Percentiles rank a stretch among this genome's conserved stretches.
phyloP scores from a whole-genome alignment of 2,329 filamentous ascomycete genomes.

The Talaromyces marneffei region DNA sequence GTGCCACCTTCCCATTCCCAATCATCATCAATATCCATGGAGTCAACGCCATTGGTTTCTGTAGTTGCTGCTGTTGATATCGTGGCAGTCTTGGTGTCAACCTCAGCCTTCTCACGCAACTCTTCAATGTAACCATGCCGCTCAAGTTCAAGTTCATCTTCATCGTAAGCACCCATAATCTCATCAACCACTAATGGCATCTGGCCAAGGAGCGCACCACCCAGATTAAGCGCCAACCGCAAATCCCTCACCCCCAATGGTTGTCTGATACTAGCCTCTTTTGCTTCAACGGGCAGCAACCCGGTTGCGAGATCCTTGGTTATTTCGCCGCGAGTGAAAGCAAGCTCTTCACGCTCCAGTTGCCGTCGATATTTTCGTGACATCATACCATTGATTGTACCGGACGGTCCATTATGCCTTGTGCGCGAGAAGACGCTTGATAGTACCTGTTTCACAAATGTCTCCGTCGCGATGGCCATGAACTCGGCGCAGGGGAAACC shows the following conservation, averaged over 20 bases:
- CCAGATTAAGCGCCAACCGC: slow-evolving; percentile 66
- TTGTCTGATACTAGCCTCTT: slow-evolving; percentile 64
- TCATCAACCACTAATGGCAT: slow-evolving; percentile 70
- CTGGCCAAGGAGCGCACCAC: slow-evolving; percentile 67
- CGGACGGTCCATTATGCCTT: slow-evolving; percentile 54
- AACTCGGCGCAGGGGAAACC: slow-evolving; percentile 52
- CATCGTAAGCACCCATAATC: slow-evolving; percentile 65
- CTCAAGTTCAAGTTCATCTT: slow-evolving; percentile 63
- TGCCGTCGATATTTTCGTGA: slow-evolving; percentile 72
- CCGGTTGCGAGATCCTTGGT: slow-evolving; percentile 65
- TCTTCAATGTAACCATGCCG: slow-evolving; percentile 29
- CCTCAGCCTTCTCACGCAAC: slow-evolving; percentile 3
- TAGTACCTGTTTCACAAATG: slow-evolving; percentile 57
- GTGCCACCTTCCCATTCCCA: slow-evolving; percentile 37
- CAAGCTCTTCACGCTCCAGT: slow-evolving; percentile 69
- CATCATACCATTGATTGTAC: slow-evolving; percentile 66
- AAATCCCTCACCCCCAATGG: slow-evolving; percentile 74
- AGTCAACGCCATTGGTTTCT: slow-evolving; percentile 22
- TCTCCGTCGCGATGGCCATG: slow-evolving; percentile 57
- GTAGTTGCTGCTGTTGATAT: slow-evolving; percentile 14
- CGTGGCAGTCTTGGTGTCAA: slow-evolving; percentile 16
- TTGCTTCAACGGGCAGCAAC: slow-evolving; percentile 73
- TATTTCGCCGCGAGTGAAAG: slow-evolving; percentile 66
- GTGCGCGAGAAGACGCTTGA: slow-evolving; percentile 51
- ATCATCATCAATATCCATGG: slow-evolving; percentile 38